These are phyloP conservation scores for Puccinia triticina DNA, from an alignment of 1,284 basidiomycete genomes.

Conservation along the genomic window DNA sequence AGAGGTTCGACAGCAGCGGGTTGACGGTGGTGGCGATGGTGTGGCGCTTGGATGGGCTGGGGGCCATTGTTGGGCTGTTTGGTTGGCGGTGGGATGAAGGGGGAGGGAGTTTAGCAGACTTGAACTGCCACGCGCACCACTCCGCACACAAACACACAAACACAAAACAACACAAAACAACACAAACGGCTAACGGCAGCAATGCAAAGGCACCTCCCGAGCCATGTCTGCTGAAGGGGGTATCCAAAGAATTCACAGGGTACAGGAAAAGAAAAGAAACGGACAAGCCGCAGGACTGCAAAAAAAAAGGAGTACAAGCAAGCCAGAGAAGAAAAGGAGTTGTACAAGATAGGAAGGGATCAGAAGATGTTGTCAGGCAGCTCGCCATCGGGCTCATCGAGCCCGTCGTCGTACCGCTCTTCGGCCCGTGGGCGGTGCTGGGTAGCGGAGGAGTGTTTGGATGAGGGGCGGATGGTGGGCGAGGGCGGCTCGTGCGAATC, in stretches of 20 bases:
- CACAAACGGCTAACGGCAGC: too few relatives aligned
- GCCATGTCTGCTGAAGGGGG: too few relatives aligned
- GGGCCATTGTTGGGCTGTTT: slow-evolving; percentile 29
- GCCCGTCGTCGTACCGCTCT: background rate
- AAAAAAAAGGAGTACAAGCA: too few relatives aligned
- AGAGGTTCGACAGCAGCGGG: slow-evolving; percentile 36
- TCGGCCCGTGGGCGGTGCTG: background rate
- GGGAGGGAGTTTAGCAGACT: background rate
- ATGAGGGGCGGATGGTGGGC: background rate
- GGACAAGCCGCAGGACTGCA: too few relatives aligned
- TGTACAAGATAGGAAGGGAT: background rate
- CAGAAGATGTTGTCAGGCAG: slow-evolving; percentile 15
- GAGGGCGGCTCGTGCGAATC: background rate
- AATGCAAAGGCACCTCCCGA: too few relatives aligned
- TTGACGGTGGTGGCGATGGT: slow-evolving; percentile 27
- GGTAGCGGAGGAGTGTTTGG: slow-evolving; percentile 4
- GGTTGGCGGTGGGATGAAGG: background rate
- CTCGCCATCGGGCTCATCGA: slow-evolving; percentile 4
- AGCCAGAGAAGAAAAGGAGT: slow-evolving; percentile 3
- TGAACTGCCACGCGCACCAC: too few relatives aligned
- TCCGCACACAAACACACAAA: too few relatives aligned
- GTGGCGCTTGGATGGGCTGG: slow-evolving; percentile 43
- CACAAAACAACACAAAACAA: too few relatives aligned
- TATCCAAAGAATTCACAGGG: background rate
- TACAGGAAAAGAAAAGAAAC: background rate